Evolutionary conservation across 495 filamentous ascomycete species (phyloP), one percentile per base, ranked within the genome.

Genomic region (Trichoderma erinaceum): DNA sequence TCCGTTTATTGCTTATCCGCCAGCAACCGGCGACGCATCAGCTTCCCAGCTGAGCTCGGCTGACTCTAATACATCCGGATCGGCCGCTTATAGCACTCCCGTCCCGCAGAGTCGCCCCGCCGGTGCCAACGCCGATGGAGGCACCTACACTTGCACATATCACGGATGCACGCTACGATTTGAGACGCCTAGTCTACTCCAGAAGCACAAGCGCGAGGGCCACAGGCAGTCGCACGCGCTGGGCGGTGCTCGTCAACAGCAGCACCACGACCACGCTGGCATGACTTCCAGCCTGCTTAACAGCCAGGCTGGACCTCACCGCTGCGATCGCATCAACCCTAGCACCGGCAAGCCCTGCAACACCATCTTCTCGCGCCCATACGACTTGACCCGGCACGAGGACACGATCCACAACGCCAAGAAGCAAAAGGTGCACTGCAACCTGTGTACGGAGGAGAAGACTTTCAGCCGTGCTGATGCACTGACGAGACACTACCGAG

Each of bases 331-430:
- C 66, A 92, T 91, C 78, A 99, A 99, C 79, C 95, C 96, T 1
- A 93, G 91, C 70, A 99, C 95, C 5, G 91, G 91, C 66, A 97
- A 97, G 79, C 92, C 94, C 3, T 99, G 95, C 86, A 97, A 95
- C 76, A 94, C 91, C 10, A 82, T 95, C 68, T 99, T 99, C 81
- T 97, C 94, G 2, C 85, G 95, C n/a, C 93, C 94, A 41, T 99
- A 99, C 85, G 95, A 99, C 79, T 85, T 99, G 41, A 99, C 95
- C 12, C 85, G 95, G 12, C 95, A 99, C 76, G 95, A 99, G 77
- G 94, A 97, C 72, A 98, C 95, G 13, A 97, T 98, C 71, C 95
- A 99, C 82, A 97, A 97, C 71, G 90, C 89, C 5, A 85, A 88
- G 72, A 97, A 97, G 85, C 88, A 92, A 74, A 98, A 99, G 79